Base-by-base conservation (phyloP, 1,284 basidiomycete species). In the Veloboletus limbatus region DNA sequence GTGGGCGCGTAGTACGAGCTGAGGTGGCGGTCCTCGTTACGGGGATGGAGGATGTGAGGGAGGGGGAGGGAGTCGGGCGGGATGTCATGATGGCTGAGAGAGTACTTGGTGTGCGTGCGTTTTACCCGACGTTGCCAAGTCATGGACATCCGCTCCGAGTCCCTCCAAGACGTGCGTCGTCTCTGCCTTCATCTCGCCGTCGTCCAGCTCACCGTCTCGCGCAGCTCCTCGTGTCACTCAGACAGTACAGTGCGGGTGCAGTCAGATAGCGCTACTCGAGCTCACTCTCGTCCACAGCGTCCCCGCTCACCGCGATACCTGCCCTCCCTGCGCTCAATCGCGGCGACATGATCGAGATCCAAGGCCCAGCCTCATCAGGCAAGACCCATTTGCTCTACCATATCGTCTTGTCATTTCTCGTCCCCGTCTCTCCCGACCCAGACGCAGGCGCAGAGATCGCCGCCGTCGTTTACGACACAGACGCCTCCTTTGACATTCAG, bases 361-460 rank as follows among this genome's bases (percentile, higher is more conserved):
- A 89, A 64, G 89, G 88, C 2, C 75, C 82, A 5, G 70, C 87
- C 2, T 74, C 74, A 17, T 80, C 81, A 14, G 89, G 87, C 28
- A 92, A 92, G 65, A 83, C 84, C 2, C 82, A 85, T 49, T 65
- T 92, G 9, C 65, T 88, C 20, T 84, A 85, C 60, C 75, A 79
- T 57, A 64, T 88, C 45, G 60, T 87, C 26, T 68, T 78, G n/a
- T 75, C 71, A 21, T 82, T 83, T 53, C 69, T 89, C 43, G 64
- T 81, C 10, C 85, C 86, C 8, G 46, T 54, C 57, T 14, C 53
- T 64, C 52, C 39, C 52, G 63, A 60, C 18, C 52, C 39, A 51
- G 63, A 60, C 18, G 50, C 66, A 34, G 35, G 51, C 4, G 49
- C 81, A 9, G 74, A 71, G 33, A 82, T 81, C 59, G 73, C 74